Base-by-base conservation (phyloP, 2,329 filamentous ascomycete species). In the Tolypocladium capitatum region DNA sequence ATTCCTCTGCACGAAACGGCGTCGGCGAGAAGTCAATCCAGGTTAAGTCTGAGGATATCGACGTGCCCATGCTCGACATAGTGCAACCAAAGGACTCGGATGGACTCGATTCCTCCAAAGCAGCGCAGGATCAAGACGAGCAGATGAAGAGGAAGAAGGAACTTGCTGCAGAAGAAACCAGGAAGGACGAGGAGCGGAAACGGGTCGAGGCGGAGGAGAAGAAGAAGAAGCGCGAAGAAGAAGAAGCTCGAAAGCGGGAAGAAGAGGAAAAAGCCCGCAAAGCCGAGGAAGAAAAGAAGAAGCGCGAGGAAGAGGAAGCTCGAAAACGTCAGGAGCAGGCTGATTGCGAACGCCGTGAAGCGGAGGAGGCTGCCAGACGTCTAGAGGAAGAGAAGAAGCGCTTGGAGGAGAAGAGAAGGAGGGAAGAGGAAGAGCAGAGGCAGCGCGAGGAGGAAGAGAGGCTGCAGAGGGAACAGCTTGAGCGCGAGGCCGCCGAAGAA, bases 41-140 rank as follows among this genome's bases (percentile, higher is more conserved):
- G 43, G 74, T 80, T 36, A 78, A 78, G 53, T 73, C 73, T 0
- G 76, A 80, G 51, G 75, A 79, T 47, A 58, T 65, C 2, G 77
- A 80, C 47, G 59, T 76, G 9, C 74, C 76, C 20, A 80, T 80
- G 76, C 65, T 63, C 2, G 76, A 80, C 51, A 69, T 67, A 2
- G 63, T 63, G 40, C 56, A 55, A 13, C 55, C 58, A 5, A 59
- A 59, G 35, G 57, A 58, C 18, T 51, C 48, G 3, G 60, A 63
- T 6, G 54, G 55, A n/a, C 48, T 53, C 35, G 53, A 60, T n/a
- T 56, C 45, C 34, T 59, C 68, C 62, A 49, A 67, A 64, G 43
- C 63, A 60, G 48, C 67, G 63, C 51, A 64, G 62, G 45, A 58
- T 59, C 51, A 67, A 60, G 55, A 63, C 52, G 63, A 52, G 51